Evolutionary conservation across 1,284 basidiomycete genomes (phyloP).

Genomic region (Naganishia sp.): DNA sequence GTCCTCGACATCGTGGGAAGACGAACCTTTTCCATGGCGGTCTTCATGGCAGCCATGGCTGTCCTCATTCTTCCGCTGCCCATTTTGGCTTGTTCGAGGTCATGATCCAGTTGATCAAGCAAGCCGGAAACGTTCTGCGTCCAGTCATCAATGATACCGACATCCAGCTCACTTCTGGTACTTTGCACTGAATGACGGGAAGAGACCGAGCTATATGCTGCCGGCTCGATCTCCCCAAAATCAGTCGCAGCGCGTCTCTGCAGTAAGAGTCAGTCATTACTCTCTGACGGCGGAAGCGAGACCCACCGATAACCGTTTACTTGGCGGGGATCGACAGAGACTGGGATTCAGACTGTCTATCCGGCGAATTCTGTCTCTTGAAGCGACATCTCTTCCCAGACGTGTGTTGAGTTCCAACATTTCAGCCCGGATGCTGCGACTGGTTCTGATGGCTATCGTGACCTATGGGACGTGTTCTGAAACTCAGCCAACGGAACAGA

Average conservation of each 20-base stretch:
- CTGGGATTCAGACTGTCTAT: constrained; percentile 10
- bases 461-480: constrained; percentile 1
- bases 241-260: constrained; percentile 19
- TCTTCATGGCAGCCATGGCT: neutral
- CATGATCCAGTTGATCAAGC: constrained; percentile 38
- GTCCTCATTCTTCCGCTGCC: constrained; percentile 1
- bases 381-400: constrained; percentile 21
- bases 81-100: constrained; percentile 22
- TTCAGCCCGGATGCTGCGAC: constrained; percentile 24
- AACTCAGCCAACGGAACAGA: neutral
- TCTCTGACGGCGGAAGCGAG: neutral
- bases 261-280: too few species aligned
- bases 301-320: constrained; percentile 21
- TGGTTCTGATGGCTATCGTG: constrained; percentile 9
- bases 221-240: constrained; percentile 21
- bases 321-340: constrained; percentile 21
- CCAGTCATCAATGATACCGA: constrained; percentile 33
- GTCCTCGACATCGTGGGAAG: neutral
- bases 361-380: constrained; percentile 2
- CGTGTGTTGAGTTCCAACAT: constrained; percentile 12
- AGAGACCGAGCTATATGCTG: constrained; percentile 34
- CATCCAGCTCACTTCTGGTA: constrained; percentile 37
- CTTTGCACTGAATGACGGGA: constrained; percentile 31
- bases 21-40: constrained; percentile 18
- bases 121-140: constrained; percentile 33